Evolutionary conservation across 2,329 filamentous ascomycete genomes (phyloP).

Genomic region (Neurospora crassa): DNA sequence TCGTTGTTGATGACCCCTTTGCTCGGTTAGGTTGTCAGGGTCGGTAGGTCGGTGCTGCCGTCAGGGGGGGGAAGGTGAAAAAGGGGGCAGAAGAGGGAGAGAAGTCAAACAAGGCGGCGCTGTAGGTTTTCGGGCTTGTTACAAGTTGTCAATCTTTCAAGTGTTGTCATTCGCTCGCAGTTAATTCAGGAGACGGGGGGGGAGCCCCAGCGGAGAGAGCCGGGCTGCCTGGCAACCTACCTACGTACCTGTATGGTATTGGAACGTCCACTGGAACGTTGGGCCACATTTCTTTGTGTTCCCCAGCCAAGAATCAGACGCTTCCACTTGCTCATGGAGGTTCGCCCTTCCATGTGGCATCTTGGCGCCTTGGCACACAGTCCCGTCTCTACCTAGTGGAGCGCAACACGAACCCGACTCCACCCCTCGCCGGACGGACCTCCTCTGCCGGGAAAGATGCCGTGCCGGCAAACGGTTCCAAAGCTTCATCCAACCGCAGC

Average conservation of each 20-base stretch:
- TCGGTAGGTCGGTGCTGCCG: neutral
- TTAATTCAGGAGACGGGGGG: neutral
- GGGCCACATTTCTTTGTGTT: constrained; percentile 20
- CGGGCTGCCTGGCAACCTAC: neutral
- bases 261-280: neutral
- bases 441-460: neutral
- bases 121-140: neutral
- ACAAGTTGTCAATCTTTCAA: neutral
- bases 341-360: constrained; percentile 16
- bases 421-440: neutral
- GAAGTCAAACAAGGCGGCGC: neutral
- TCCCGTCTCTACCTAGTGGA: neutral
- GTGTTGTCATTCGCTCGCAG: neutral
- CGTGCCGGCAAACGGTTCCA: neutral
- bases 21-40: neutral
- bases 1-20: neutral
- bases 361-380: constrained; percentile 19
- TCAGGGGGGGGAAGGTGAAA: neutral
- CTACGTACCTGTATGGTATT: neutral
- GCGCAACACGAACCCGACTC: neutral
- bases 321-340: neutral
- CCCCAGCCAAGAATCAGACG: constrained; percentile 14
- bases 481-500: neutral
- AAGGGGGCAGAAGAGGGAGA: neutral
- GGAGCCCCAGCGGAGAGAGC: neutral